Base-by-base conservation (phyloP, 106 monocot genomes). In the Platanthera guangdongensis region DNA sequence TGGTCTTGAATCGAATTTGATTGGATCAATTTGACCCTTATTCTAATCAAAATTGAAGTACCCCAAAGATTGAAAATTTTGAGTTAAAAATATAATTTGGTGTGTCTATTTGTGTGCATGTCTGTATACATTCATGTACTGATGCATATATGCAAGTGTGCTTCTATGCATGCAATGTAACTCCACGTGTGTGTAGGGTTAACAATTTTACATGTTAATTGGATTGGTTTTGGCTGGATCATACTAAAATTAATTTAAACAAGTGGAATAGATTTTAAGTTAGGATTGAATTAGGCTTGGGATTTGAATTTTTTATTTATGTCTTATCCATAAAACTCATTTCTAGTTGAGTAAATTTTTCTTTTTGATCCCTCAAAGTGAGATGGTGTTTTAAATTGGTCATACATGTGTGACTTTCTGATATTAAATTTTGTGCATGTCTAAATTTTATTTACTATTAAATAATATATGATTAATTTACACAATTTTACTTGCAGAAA, bases 401-500 rank as follows among this genome's bases (percentile, higher is more conserved):
- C 2, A 2, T 72, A 10, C 19, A 18, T 72, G 7, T 72, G 16
- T 70, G 8, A 15, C 65, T 18, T 65, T 32, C 25, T 65, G 32
- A 4, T 65, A 32, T 1, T 60, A 21, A 60, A 8, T 19, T 60
- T 19, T 60, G 39, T 39, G 39, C 39, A 39, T 60, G 18, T 6
- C 65, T 32, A 11, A 32, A 65, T 19, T 18, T 30, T 65, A 65
- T 10, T 32, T 32, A 65, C 65, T 3, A 30, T 30, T 65, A 32
- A 65, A 60, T n/a, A 6, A 65, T 4, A 51, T 51, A 10, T 11
- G 10, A 25, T 51, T 50, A 5, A 51, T 72, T 32, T 67, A 39
- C 57, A 8, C 15, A 74, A 65, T 49, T 77, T 57, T 65, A 14
- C 74, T 74, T 70, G 3, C 81, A 89, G 88, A 78, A 84, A 22